Conservation (phyloP, 257 asterid species). For the Apocynum venetum region DNA sequence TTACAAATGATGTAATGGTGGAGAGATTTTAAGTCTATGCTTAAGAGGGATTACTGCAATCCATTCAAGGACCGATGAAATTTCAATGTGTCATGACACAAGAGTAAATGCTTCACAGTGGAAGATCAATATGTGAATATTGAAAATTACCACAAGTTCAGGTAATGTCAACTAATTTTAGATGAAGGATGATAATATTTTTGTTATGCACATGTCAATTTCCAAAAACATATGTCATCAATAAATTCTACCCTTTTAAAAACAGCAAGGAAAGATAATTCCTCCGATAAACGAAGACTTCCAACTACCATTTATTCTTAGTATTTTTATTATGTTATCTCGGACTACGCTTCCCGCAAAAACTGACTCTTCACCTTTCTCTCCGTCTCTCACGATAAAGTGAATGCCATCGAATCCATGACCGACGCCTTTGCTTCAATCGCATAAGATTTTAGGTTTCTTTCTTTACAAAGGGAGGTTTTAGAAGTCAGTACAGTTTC, state of each 20-base stretch:
- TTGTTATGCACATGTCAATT: too few species aligned
- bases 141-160: too few species aligned
- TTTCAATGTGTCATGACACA: too few species aligned
- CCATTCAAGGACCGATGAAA: too few species aligned
- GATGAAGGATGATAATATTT: too few species aligned
- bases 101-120: too few species aligned
- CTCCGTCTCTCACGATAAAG: slow-evolving; percentile 7
- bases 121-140: too few species aligned
- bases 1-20: too few species aligned
- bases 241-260: not conserved
- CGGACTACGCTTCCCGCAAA: slow-evolving; percentile 30
- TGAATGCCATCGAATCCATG: slow-evolving; percentile 16
- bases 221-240: too few species aligned
- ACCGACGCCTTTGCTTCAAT: slow-evolving; percentile 10
- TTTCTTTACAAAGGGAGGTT: slow-evolving; percentile 1
- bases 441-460: slow-evolving; percentile 10
- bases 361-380: slow-evolving; percentile 20
- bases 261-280: not conserved
- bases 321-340: not conserved
- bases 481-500: not conserved
- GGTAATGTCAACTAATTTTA: too few species aligned
- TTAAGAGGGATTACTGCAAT: too few species aligned
- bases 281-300: not conserved
- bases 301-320: not conserved
- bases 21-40: too few species aligned